Percentiles rank a stretch among this genome's conserved stretches.
These are phyloP conservation scores for Obba rivulosa DNA, from an alignment of 768 basidiomycete genomes.

Conservation along the genomic window DNA sequence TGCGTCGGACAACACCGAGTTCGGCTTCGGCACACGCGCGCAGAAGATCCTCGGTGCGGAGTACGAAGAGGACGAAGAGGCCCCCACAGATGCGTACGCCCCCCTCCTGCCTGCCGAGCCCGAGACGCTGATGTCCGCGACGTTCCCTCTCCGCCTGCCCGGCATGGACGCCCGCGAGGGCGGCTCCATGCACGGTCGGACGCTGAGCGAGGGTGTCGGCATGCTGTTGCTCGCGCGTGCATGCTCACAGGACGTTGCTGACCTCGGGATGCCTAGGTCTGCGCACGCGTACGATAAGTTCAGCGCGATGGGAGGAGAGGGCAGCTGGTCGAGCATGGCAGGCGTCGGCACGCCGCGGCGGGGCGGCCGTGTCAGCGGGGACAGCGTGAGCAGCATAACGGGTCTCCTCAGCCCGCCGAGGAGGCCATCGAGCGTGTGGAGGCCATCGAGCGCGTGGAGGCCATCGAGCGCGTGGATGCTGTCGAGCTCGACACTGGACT, in stretches of 20 bases:
- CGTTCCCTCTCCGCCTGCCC: conserved; percentile 3
- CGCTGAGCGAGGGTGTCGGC: too few species aligned
- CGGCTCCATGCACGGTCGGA: conserved; percentile 19
- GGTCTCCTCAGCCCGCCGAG: too few species aligned
- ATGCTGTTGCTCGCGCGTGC: too few species aligned
- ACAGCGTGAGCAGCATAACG: too few species aligned
- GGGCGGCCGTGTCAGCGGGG: conserved; percentile 1
- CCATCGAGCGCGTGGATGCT: too few species aligned
- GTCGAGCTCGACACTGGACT: neutral
- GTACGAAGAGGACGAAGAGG: neutral
- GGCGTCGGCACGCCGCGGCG: conserved; percentile 36
- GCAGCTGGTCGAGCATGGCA: conserved; percentile 30
- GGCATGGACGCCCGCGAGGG: conserved; percentile 2
- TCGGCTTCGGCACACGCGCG: neutral
- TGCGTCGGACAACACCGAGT: conserved; percentile 2
- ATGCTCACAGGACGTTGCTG: too few species aligned
- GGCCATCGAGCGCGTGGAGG: too few species aligned
- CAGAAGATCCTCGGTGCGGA: neutral
- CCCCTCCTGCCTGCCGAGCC: too few species aligned
- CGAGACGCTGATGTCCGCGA: too few species aligned
- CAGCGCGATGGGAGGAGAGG: conserved; percentile 11
- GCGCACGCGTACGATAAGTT: conserved; percentile 18
- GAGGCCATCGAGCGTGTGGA: neutral
- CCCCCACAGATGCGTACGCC: conserved; percentile 4
- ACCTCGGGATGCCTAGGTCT: too few species aligned